phyloP scores from a whole-genome alignment of 192 early-diverging fungal species.

The Backusella macrospora region DNA sequence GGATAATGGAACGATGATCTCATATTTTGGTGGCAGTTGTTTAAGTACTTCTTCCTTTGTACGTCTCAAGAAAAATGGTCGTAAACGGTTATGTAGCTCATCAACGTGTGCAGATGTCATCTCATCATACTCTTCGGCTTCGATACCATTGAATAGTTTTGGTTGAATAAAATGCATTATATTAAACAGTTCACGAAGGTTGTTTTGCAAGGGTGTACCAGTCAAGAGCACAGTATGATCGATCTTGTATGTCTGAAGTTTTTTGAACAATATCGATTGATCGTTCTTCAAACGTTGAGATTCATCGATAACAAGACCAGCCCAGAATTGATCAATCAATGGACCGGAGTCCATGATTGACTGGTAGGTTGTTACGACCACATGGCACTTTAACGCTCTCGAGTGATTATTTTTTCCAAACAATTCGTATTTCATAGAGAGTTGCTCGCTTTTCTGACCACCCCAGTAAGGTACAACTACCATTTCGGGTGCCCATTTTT shows the following conservation, averaged over 20 bases:
- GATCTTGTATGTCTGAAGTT: constrained; percentile 51
- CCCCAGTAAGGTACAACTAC: constrained; percentile 62
- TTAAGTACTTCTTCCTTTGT: constrained; percentile 65
- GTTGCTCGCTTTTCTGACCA: constrained; percentile 38
- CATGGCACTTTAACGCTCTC: constrained; percentile 62
- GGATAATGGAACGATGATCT: constrained; percentile 70
- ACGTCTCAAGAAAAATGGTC: constrained; percentile 73
- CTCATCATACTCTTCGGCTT: constrained; percentile 57
- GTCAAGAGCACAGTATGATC: constrained; percentile 66
- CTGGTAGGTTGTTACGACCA: constrained; percentile 70
- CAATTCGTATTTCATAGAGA: constrained; percentile 59
- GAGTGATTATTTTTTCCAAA: constrained; percentile 30
- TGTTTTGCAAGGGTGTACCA: constrained; percentile 76
- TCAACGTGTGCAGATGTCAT: constrained; percentile 56
- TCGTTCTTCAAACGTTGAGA: constrained; percentile 82
- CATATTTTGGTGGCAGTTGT: constrained; percentile 65
- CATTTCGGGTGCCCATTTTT: constrained; percentile 69
- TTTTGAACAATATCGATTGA: constrained; percentile 56
- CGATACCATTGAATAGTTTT: constrained; percentile 56
- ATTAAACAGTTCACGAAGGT: constrained; percentile 72
- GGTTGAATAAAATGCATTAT: constrained; percentile 74
- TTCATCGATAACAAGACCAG: constrained; percentile 73
- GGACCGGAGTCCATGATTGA: constrained; percentile 33
- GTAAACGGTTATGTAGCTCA: constrained; percentile 66
- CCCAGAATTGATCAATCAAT: constrained; percentile 44